Base-by-base conservation (phyloP, 2,329 filamentous ascomycete genomes). In the Pseudogymnoascus sp. region DNA sequence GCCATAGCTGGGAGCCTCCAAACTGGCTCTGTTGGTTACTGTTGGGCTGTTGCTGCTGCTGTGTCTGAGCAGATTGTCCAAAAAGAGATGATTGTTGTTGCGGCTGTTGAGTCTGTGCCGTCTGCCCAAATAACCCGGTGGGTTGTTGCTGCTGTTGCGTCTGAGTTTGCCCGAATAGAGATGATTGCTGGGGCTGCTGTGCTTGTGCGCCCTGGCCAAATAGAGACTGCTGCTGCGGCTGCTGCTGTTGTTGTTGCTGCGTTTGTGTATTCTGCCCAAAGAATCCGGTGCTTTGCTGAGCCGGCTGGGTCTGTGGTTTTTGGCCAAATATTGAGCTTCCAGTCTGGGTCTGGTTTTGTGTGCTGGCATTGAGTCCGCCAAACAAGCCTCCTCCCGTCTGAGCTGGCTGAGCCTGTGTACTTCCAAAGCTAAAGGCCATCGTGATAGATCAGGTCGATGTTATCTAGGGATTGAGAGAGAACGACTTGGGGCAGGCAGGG, bases 81-180 rank as follows among this genome's bases (percentile, higher is more conserved):
- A 66, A 65, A 2, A 65, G 41, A 4, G 70, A 78, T 73, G 72
- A 67, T 62, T 77, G 77, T 61, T 76, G 62, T 57, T 64, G 70
- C 39, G 68, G 68, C 28, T 64, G 63, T 61, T 68, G 65, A 63
- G 63, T 64, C 28, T 69, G 67, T 37, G 60, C 61, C 14, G 66
- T 33, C 9, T 63, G 60, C 41, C 61, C 61, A 47, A 63, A 64
- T 28, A 63, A 28, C 18, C 61, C 61, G 33, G 58, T 63, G 38
- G 62, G 62, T 35, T 63, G 63, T 35, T 58, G 47, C 9, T 61
- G 59, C 41, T 65, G 64, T 36, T 65, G 62, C 20, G 64, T 64
- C 20, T 63, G 37, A 41, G 54, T 20, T 35, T 57, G 58, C 28
- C 64, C 67, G 62, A 67, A 65, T 9, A 66, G 38, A 36, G 63